Evolutionary conservation across 2,329 filamentous ascomycete species (phyloP).

Genomic region (Neopestalotiopsis sp.): DNA sequence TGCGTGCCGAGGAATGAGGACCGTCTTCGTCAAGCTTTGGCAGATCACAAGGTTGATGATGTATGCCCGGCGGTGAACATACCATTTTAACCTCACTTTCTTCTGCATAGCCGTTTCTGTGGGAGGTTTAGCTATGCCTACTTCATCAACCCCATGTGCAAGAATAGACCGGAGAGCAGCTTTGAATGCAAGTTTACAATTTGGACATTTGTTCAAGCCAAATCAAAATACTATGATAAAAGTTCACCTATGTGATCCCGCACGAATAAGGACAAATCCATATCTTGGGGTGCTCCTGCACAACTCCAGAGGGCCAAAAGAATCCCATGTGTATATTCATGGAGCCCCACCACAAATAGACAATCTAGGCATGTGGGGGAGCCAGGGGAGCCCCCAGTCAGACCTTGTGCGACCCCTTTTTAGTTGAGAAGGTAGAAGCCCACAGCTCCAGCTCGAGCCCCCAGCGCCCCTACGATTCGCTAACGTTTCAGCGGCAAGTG

Average conservation of each 20-base stretch:
- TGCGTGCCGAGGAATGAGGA: slow-evolving; percentile 15
- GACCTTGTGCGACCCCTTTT: not conserved
- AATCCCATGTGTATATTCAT: too few species aligned
- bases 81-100: not conserved
- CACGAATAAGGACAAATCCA: too few species aligned
- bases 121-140: not conserved
- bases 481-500: slow-evolving; percentile 16
- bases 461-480: not conserved
- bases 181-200: too few species aligned
- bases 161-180: too few species aligned
- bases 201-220: too few species aligned
- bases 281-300: too few species aligned
- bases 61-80: slow-evolving; percentile 1
- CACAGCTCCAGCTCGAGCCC: not conserved
- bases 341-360: too few species aligned
- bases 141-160: not conserved
- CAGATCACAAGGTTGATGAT: slow-evolving; percentile 5
- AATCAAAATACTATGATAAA: too few species aligned
- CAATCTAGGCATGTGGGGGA: too few species aligned
- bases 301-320: too few species aligned
- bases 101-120: not conserved
- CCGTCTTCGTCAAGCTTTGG: slow-evolving; percentile 8
- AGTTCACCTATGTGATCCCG: too few species aligned
- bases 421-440: slow-evolving; percentile 3
- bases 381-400: not conserved